phyloP scores from a whole-genome alignment of 441 rosid genomes.

The Populus hybrid region DNA sequence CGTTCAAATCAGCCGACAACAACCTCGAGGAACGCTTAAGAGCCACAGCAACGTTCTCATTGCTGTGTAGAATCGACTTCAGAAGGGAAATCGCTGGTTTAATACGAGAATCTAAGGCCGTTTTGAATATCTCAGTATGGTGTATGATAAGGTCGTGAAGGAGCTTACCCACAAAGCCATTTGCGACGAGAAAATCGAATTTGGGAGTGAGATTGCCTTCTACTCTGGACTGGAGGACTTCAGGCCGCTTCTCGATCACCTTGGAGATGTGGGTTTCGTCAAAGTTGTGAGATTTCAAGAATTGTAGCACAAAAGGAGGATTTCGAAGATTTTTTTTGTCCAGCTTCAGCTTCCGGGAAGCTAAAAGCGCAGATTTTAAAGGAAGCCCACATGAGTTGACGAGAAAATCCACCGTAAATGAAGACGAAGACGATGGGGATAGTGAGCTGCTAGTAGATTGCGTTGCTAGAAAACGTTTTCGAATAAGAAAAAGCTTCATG shows the following conservation, averaged over 20 bases:
- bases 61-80: background rate
- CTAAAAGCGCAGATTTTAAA: background rate
- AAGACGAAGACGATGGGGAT: background rate
- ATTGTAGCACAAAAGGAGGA: background rate
- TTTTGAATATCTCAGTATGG: background rate
- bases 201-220: background rate
- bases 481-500: background rate
- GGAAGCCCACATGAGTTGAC: background rate
- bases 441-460: background rate
- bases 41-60: background rate
- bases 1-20: background rate
- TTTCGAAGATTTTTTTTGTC: background rate
- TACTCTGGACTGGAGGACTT: background rate
- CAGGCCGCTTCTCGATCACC: background rate
- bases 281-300: background rate
- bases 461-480: background rate
- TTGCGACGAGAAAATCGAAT: background rate
- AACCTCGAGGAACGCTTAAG: background rate
- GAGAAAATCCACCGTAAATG: background rate
- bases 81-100: background rate
- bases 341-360: background rate
- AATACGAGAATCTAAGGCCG: background rate
- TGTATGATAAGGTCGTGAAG: background rate
- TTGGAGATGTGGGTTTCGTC: background rate
- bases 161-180: background rate